Base-by-base conservation (phyloP, 345 rosid species). In the Rhodamnia rubescens region DNA sequence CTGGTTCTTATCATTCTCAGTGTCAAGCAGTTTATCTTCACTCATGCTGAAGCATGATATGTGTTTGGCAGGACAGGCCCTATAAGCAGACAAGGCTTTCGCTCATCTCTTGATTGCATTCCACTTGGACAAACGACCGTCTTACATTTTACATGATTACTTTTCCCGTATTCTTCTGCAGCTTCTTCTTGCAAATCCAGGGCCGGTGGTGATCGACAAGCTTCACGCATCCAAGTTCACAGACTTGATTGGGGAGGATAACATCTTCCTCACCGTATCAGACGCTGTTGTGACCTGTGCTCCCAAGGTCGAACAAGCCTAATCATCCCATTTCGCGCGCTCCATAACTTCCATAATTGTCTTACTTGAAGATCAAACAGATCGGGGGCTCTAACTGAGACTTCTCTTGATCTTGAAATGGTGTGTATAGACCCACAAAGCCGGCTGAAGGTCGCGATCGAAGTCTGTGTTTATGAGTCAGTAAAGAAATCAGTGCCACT, bases 181-280 rank as follows among this genome's bases (percentile, higher is more conserved):
- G 98, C 92, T 95, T 59, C 89, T 93, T 74, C 90, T 95, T 27
- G 96, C 98, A 55, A 95, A 95, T 89, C 98, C 96, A 14, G 95
- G 96, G 83, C 87, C 95, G 6, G 87, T 75, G 42, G 98, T 93
- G 83, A 91, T 93, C 29, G 94, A 94, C 86, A 95, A 95, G 90
- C 89, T 95, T 84, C 94, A 93, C 52, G 90, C 92, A 0, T 93
- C 98, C 13, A 84, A 86, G 58, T 93, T 93, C 40, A 82, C 91
- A 1, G 88, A 90, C 6, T 12, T 86, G 91, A 86, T 94, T n/a
- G 98, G 98, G 5, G 91, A 92, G 74, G 93, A 93, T 61, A 88
- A 89, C 36, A 93, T 95, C 86, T 95, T 92, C 85, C 92, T 94
- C 29, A 92, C 98, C 10, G 98, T 93, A 24, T 93, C 93, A 36